Percentiles rank a stretch among this genome's conserved stretches.
These are phyloP conservation scores for Aspergillus proliferans DNA, from an alignment of 2,329 filamentous ascomycete genomes.

Conservation along the genomic window DNA sequence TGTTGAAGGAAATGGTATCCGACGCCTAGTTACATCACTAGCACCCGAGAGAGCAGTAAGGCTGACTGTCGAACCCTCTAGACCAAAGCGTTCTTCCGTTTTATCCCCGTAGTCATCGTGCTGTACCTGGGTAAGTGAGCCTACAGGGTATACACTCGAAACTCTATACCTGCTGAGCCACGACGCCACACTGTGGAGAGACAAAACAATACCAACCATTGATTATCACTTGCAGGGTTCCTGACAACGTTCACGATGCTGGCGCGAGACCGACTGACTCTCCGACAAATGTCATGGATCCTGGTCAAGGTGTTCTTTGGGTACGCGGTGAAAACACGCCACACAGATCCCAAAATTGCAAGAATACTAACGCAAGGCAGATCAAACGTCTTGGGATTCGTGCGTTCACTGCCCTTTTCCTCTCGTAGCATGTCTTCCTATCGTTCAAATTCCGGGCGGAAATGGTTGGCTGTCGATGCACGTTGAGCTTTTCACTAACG, in stretches of 20 bases:
- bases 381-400: slow-evolving; percentile 54
- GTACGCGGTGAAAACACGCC: slow-evolving; percentile 16
- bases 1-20: slow-evolving; percentile 78
- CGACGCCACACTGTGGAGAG: slow-evolving; percentile 2
- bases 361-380: slow-evolving; percentile 25
- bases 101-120: slow-evolving; percentile 69
- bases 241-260: slow-evolving; percentile 68
- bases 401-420: slow-evolving; percentile 33
- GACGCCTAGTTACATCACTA: not conserved
- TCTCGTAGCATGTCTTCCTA: not conserved
- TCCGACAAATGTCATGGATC: slow-evolving; percentile 54
- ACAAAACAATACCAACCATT: slow-evolving; percentile 3
- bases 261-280: slow-evolving; percentile 51
- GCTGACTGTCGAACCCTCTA: slow-evolving; percentile 28
- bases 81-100: slow-evolving; percentile 84
- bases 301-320: slow-evolving; percentile 59
- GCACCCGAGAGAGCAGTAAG: slow-evolving; percentile 5
- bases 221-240: slow-evolving; percentile 52
- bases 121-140: slow-evolving; percentile 62
- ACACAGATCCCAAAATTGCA: not conserved
- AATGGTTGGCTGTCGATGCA: not conserved
- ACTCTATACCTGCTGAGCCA: slow-evolving; percentile 9
- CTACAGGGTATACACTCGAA: not conserved
- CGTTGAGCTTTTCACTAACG: slow-evolving; percentile 16
- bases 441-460: not conserved